These are phyloP conservation scores for Rhizopogon salebrosus DNA, from an alignment of 768 basidiomycete genomes.

Conservation along the genomic window DNA sequence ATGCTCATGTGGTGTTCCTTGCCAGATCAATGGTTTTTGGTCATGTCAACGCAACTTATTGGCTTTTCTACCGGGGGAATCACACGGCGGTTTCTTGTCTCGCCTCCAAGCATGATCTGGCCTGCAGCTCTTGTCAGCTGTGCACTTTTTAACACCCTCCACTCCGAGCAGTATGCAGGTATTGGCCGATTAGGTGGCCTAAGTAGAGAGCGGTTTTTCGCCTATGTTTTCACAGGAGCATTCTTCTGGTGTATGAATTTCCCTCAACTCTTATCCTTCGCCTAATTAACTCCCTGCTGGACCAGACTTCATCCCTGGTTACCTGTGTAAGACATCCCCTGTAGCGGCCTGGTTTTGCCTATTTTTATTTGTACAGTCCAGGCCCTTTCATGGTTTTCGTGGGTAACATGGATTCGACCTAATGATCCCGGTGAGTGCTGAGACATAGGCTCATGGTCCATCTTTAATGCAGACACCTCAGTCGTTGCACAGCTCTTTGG, in stretches of 20 bases:
- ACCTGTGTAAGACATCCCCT: constrained; percentile 29
- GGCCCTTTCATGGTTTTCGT: constrained; percentile 53
- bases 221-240: constrained; percentile 54
- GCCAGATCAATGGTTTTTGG: constrained; percentile 73
- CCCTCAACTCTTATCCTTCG: background rate
- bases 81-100: constrained; percentile 69
- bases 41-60: constrained; percentile 71
- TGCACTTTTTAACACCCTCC: constrained; percentile 73
- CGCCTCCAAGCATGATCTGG: constrained; percentile 62
- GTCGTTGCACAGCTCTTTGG: constrained; percentile 44
- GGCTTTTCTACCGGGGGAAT: constrained; percentile 82
- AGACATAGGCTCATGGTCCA: constrained; percentile 14
- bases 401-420: constrained; percentile 53
- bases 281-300: constrained; percentile 1
- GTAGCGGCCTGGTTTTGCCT: constrained; percentile 1
- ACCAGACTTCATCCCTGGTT: constrained; percentile 40
- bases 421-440: constrained; percentile 37
- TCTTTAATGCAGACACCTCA: constrained; percentile 14
- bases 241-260: constrained; percentile 51
- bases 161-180: constrained; percentile 63
- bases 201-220: constrained; percentile 74
- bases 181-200: constrained; percentile 58
- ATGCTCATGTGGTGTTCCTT: constrained; percentile 12
- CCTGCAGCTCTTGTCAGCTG: constrained; percentile 71
- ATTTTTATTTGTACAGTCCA: constrained; percentile 29